A percentile compares a stretch with the other conserved stretches of the same genome.
Conservation (phyloP, 305 asterid species). For the Plantago lanceolata region DNA sequence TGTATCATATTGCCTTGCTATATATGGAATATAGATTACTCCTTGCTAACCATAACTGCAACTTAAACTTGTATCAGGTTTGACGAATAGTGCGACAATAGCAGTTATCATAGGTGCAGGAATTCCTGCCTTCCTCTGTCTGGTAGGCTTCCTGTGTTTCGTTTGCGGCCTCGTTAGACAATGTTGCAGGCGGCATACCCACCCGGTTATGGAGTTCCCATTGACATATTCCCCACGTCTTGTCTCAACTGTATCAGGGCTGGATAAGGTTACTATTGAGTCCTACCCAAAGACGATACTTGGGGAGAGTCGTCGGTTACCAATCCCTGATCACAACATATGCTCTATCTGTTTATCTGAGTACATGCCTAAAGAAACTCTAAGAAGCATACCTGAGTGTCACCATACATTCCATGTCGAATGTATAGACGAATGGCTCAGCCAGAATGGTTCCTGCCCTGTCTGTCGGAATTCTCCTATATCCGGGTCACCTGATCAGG, state of each 20-base stretch:
- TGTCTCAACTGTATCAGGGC: conserved; percentile 29
- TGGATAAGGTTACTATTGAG: conserved; percentile 57
- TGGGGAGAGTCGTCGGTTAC: conserved; percentile 62
- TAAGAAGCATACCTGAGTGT: conserved; percentile 61
- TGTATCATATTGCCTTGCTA: too few relatives aligned
- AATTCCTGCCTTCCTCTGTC: conserved; percentile 8
- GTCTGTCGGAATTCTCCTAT: conserved; percentile 58
- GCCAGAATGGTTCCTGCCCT: conserved; percentile 60
- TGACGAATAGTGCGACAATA: conserved; percentile 27
- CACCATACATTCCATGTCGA: conserved; percentile 70
- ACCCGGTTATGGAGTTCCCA: conserved; percentile 24
- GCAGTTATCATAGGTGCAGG: conserved; percentile 42
- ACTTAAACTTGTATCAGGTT: conserved; percentile 1
- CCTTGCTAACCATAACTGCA: neutral
- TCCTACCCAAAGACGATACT: conserved; percentile 55
- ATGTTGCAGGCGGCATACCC: conserved; percentile 5
- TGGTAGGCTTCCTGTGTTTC: conserved; percentile 29
- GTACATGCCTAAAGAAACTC: conserved; percentile 48
- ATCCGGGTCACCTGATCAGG: neutral
- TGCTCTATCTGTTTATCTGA: conserved; percentile 71
- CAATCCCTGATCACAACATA: conserved; percentile 51
- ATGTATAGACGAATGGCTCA: conserved; percentile 70
- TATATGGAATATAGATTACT: too few relatives aligned
- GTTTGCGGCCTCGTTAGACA: conserved; percentile 30
- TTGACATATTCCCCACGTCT: conserved; percentile 23